A percentile compares a stretch with the other conserved stretches of the same genome.
phyloP scores from a whole-genome alignment of 805 yeast genomes.

The Lipomyces orientalis region DNA sequence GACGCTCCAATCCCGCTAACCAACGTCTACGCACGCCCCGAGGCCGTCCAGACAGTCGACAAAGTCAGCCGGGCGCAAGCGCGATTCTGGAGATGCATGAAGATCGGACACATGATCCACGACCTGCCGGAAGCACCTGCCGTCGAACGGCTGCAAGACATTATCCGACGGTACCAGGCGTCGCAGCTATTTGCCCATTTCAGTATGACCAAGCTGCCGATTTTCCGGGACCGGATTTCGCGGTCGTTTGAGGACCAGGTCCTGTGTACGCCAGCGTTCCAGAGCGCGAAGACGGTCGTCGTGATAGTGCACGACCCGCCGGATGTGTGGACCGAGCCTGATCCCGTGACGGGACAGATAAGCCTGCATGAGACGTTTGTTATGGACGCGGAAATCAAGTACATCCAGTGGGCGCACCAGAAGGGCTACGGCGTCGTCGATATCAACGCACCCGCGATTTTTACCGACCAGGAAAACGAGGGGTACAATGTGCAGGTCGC shows the following conservation, averaged over 20 bases:
- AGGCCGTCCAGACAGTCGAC: constrained; percentile 78
- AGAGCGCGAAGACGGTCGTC: constrained; percentile 62
- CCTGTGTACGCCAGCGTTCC: constrained; percentile 72
- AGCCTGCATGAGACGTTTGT: constrained; percentile 74
- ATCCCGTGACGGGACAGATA: constrained; percentile 78
- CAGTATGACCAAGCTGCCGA: constrained; percentile 71
- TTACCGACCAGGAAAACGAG: constrained; percentile 53
- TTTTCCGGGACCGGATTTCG: constrained; percentile 54
- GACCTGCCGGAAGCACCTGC: constrained; percentile 35
- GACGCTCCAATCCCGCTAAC: constrained; percentile 88
- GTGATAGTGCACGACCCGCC: constrained; percentile 89
- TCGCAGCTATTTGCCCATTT: constrained; percentile 56
- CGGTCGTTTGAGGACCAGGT: constrained; percentile 65
- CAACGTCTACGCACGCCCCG: constrained; percentile 68
- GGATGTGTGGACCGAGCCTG: constrained; percentile 85
- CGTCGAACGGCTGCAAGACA: constrained; percentile 59
- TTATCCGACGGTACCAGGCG: constrained; percentile 75
- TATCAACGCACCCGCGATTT: constrained; percentile 72
- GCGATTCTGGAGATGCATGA: constrained; percentile 83
- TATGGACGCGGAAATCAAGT: constrained; percentile 72
- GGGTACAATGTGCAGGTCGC: constrained; percentile 52
- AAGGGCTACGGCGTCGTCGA: constrained; percentile 80
- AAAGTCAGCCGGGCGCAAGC: constrained; percentile 82
- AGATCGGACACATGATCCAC: constrained; percentile 60
- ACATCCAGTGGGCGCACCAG: constrained; percentile 69